Evolutionary conservation across 1,284 basidiomycete species (phyloP).

Genomic region (Ustilago lituana): DNA sequence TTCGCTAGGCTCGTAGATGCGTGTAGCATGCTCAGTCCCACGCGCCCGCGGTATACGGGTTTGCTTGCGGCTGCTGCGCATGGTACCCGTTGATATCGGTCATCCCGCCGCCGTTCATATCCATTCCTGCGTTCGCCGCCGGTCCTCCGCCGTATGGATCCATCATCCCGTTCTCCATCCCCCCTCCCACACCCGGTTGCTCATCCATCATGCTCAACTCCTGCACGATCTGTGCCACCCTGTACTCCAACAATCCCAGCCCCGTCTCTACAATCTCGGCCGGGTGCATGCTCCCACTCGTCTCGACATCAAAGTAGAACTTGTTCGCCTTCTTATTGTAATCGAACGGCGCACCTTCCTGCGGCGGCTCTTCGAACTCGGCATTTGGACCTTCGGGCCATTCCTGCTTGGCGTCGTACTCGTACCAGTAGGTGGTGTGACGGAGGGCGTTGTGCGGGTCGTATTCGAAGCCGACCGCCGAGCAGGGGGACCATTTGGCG

Average conservation of each 20-base stretch:
- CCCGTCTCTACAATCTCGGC: slow-evolving; percentile 64
- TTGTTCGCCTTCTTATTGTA: slow-evolving; percentile 56
- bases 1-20: no score
- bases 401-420: slow-evolving; percentile 69
- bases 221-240: slow-evolving; percentile 64
- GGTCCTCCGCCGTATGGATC: slow-evolving; percentile 22
- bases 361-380: slow-evolving; percentile 61
- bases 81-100: slow-evolving; percentile 30
- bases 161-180: slow-evolving; percentile 29
- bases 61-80: slow-evolving; percentile 6
- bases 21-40: no score
- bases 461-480: slow-evolving; percentile 95
- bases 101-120: slow-evolving; percentile 8
- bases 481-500: slow-evolving; percentile 97
- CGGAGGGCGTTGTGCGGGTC: slow-evolving; percentile 97
- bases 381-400: slow-evolving; percentile 65
- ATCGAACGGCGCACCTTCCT: slow-evolving; percentile 60
- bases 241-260: slow-evolving; percentile 59
- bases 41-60: slow-evolving; percentile 27
- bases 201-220: slow-evolving; percentile 63
- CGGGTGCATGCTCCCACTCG: slow-evolving; percentile 61
- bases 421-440: slow-evolving; percentile 96
- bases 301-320: slow-evolving; percentile 67
- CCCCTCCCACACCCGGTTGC: slow-evolving; percentile 13
- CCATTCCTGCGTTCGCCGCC: no score